phyloP scores from a whole-genome alignment of 2,329 filamentous ascomycete species.

The Raffaelea albimanens region DNA sequence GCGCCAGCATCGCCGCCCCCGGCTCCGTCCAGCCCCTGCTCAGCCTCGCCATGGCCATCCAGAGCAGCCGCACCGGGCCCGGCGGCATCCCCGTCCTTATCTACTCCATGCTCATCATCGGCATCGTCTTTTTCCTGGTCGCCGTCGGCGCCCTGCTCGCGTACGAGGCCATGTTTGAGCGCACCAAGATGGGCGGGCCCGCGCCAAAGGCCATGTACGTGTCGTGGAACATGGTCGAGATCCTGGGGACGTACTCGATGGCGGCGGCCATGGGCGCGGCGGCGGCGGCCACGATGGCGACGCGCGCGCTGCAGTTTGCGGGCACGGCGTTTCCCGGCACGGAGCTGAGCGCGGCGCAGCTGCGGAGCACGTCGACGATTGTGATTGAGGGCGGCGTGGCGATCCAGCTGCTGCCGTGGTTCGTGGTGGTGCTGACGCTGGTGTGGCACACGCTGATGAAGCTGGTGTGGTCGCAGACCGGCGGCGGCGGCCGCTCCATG shows the following conservation, averaged over 20 bases:
- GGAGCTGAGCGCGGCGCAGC: neutral
- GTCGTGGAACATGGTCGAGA: conserved; percentile 5
- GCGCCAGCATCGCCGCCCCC: conserved; percentile 3
- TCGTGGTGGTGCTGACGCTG: conserved; percentile 12
- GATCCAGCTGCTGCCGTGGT: conserved; percentile 14
- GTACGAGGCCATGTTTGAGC: neutral
- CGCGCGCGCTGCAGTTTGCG: conserved; percentile 13
- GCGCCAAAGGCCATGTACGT: neutral
- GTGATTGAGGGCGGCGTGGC: conserved; percentile 10
- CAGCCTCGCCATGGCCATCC: conserved; percentile 7
- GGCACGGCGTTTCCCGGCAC: conserved; percentile 9
- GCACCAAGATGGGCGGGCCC: no score
- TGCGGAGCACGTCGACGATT: neutral
- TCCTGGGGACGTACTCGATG: conserved; percentile 10
- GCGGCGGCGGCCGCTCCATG: no score
- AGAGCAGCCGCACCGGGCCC: conserved; percentile 7
- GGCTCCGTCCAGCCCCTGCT: conserved; percentile 9
- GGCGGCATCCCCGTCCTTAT: conserved; percentile 9
- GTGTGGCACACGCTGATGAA: conserved; percentile 12
- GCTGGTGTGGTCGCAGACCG: conserved; percentile 5
- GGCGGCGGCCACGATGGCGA: conserved; percentile 9
- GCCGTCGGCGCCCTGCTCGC: conserved; percentile 8
- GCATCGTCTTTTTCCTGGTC: conserved; percentile 8
- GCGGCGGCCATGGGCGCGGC: conserved; percentile 9
- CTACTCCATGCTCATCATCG: conserved; percentile 10